These are phyloP conservation scores for Asterophora parasitica DNA, from an alignment of 768 basidiomycete genomes.

Conservation along the genomic window DNA sequence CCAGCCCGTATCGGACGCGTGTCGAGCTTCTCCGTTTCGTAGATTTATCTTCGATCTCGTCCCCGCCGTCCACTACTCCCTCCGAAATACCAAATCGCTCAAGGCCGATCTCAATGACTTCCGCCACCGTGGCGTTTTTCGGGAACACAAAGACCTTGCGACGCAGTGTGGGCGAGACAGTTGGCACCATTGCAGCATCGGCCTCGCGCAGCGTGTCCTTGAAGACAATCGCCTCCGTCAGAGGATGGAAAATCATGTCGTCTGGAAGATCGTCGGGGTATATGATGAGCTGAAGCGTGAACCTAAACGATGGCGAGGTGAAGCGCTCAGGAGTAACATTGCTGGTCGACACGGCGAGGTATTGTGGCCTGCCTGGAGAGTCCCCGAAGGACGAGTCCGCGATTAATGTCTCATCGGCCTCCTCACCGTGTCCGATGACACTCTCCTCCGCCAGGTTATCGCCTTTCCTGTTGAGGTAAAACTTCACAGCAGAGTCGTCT, in stretches of 20 bases:
- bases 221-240: constrained; percentile 92
- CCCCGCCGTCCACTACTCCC: constrained; percentile 98
- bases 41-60: constrained; percentile 93
- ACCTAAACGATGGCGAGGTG: constrained; percentile 78
- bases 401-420: constrained; percentile 39
- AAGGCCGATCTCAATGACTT: constrained; percentile 88
- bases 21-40: constrained; percentile 72
- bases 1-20: constrained; percentile 81
- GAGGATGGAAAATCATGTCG: constrained; percentile 90
- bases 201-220: constrained; percentile 63
- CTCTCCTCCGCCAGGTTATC: constrained; percentile 39
- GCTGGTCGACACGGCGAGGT: constrained; percentile 37
- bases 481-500: constrained; percentile 95
- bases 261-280: constrained; percentile 91
- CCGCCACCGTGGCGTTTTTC: constrained; percentile 92
- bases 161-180: constrained; percentile 56
- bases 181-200: constrained; percentile 39
- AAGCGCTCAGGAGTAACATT: constrained; percentile 68
- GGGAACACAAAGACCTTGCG: constrained; percentile 89
- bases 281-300: constrained; percentile 83
- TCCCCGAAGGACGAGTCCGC: constrained; percentile 33
- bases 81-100: constrained; percentile 94
- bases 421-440: constrained; percentile 26
- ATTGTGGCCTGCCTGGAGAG: constrained; percentile 27
- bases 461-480: constrained; percentile 77